Base-by-base conservation (phyloP, 169 alveolate species). In the Eimeria maxima region DNA sequence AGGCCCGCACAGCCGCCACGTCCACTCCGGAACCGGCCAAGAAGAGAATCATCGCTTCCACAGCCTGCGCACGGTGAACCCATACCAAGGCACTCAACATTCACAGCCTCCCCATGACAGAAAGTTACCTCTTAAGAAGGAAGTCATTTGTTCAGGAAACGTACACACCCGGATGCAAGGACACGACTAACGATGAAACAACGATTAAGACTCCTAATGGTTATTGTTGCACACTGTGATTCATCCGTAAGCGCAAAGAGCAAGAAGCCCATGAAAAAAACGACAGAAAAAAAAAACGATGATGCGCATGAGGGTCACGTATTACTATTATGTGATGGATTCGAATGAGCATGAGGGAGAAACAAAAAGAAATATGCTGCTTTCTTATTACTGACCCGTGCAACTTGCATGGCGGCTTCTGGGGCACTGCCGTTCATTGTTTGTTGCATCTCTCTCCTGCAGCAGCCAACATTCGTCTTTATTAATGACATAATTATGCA, bases 361-460 rank as follows among this genome's bases (percentile, higher is more conserved):
- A 1, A 33, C 38, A 33, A 33, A 33, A 33, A 33, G 38, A 33
- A 33, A 53, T 53, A 53, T 16, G 63, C 63, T 53, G 63, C 78
- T 24, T 29, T 24, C 6, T 67, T 20, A 14, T 24, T 11, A n/a
- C 90, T 14, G 29, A 81, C 90, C 90, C 90, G 71, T 81, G 90
- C 67, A 81, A 81, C 90, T 45, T 81, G 90, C 90, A 81, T 81
- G 13, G 90, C 90, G 71, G 90, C 90, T 65, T 81, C 90, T 0
- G 90, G 90, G 5, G 90, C 90, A 24, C 44, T 11, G 53, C 90
- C 90, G 55, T 81, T 81, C 90, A 81, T 81, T 42, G 90, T 81
- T 13, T 47, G 71, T 53, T 81, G 90, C 90, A 81, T 81, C 53
- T 50, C 90, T 29, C 90, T 81, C 71, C 90, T 81, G 90, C 67